Conservation (phyloP, 805 yeast genomes). For the Ogataea henricii region DNA sequence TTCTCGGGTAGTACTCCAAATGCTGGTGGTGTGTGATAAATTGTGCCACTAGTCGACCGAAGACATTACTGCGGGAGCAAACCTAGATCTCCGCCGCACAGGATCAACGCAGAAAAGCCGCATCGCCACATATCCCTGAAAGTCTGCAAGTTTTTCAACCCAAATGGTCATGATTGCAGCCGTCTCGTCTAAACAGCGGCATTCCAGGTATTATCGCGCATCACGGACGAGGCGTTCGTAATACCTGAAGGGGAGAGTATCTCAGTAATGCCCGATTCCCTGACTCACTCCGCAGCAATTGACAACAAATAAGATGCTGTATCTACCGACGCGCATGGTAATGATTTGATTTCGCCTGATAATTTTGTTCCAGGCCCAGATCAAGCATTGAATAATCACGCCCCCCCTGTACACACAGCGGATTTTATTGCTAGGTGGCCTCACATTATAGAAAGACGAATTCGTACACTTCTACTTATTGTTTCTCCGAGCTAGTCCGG, state of each 20-base stretch:
- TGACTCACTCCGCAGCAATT: too few species aligned
- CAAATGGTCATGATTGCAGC: background rate
- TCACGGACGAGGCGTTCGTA: background rate
- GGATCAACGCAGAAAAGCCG: background rate
- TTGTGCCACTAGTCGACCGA: background rate
- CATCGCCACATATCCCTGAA: background rate
- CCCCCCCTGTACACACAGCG: too few species aligned
- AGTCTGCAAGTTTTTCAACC: background rate
- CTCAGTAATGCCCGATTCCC: too few species aligned
- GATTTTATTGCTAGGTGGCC: too few species aligned
- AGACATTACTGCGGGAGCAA: background rate
- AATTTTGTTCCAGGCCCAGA: too few species aligned
- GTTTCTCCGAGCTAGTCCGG: too few species aligned
- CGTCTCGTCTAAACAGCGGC: too few species aligned
- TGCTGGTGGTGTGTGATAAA: background rate
- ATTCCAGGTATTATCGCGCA: background rate
- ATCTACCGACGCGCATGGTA: too few species aligned
- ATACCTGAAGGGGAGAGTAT: background rate
- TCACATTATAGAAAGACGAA: too few species aligned
- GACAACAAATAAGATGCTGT: background rate
- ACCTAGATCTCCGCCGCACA: background rate
- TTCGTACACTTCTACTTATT: too few species aligned
- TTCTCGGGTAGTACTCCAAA: too few species aligned
- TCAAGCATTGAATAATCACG: background rate
- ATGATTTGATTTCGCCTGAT: too few species aligned